Base-by-base conservation (phyloP, 345 rosid species). In the Salix dunnii region DNA sequence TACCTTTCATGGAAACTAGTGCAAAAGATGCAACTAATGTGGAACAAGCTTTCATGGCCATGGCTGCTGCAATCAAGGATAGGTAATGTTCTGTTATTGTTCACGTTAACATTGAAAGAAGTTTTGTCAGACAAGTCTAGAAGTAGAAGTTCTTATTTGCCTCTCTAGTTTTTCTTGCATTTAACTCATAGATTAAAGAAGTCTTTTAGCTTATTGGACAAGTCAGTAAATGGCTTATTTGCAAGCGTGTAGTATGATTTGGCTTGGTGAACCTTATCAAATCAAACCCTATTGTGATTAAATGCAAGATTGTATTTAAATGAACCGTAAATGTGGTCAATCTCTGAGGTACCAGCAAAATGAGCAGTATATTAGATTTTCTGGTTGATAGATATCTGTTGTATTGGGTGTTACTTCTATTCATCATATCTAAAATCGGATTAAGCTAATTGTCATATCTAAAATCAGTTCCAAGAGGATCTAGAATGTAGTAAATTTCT, bases 21-120 rank as follows among this genome's bases (percentile, higher is more conserved):
- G 93, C 93, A 28, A 89, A 89, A 78, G 86, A 86, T 84, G 74
- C 93, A 12, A 86, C 87, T 12, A 88, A 88, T 20, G 91, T 89
- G 73, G 93, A 88, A 76, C 87, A 87, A 76, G 89, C 91, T 77
- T 90, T 90, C 83, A 87, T 88, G 93, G 93, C 90, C 6, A 88
- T 90, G 93, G 84, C 93, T 38, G 81, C 91, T 75, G 73, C 89
- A 67, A 90, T 90, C 81, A 88, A 90, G 85, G 88, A 88, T 70
- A 88, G 93, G 93, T 71, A 28, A 30, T 67, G 48, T 17, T 48
- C 58, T 51, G n/a, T 69, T 38, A 43, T 70, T 20, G 49, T 48
- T 9, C 30, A 28, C 2, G 6, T 8, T 28, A 21, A 74, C 16
- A 72, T 31, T 21, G 23, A 51, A n/a, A n/a, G n/a, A n/a, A n/a